phyloP scores from a whole-genome alignment of 2,329 filamentous ascomycete species.

The Aspergillus transmontanensis region DNA sequence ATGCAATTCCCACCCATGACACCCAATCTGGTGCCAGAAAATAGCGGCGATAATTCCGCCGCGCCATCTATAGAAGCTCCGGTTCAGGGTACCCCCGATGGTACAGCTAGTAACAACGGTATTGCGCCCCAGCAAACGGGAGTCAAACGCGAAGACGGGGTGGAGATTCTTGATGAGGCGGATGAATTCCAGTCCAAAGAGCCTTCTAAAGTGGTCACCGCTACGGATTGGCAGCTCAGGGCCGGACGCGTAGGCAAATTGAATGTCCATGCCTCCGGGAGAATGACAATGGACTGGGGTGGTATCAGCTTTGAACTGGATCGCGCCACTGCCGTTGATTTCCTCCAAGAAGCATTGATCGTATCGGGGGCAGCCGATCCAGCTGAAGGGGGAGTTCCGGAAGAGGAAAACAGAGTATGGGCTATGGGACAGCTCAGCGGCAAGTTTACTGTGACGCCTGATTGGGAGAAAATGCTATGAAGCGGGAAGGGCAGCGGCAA shows the following conservation, averaged over 20 bases:
- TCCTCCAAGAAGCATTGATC: slow-evolving; percentile 62
- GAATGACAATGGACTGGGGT: slow-evolving; percentile 65
- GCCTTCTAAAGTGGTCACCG: slow-evolving; percentile 41
- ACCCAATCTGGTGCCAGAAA: slow-evolving; percentile 54
- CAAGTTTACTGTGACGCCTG: slow-evolving; percentile 65
- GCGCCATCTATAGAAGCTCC: slow-evolving; percentile 8
- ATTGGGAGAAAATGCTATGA: slow-evolving; percentile 58
- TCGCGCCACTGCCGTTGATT: slow-evolving; percentile 58
- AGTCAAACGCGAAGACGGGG: slow-evolving; percentile 36
- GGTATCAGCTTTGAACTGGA: slow-evolving; percentile 61
- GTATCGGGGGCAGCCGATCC: slow-evolving; percentile 31
- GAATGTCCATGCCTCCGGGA: slow-evolving; percentile 63
- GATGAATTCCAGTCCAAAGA: slow-evolving; percentile 18
- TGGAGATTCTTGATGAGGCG: slow-evolving; percentile 30
- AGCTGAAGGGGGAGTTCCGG: slow-evolving; percentile 23
- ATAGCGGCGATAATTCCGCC: slow-evolving; percentile 14
- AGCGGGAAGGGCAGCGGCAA: neutral
- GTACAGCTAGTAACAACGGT: slow-evolving; percentile 1
- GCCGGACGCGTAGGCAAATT: slow-evolving; percentile 63
- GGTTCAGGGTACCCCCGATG: slow-evolving; percentile 4
- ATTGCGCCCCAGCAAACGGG: slow-evolving; percentile 18
- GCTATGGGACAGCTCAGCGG: slow-evolving; percentile 65
- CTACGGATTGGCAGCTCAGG: slow-evolving; percentile 46
- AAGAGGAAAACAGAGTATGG: slow-evolving; percentile 49
- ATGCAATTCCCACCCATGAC: slow-evolving; percentile 67